These are phyloP conservation scores for Lactarius sanguifluus DNA, from an alignment of 768 basidiomycete species.

Conservation along the genomic window DNA sequence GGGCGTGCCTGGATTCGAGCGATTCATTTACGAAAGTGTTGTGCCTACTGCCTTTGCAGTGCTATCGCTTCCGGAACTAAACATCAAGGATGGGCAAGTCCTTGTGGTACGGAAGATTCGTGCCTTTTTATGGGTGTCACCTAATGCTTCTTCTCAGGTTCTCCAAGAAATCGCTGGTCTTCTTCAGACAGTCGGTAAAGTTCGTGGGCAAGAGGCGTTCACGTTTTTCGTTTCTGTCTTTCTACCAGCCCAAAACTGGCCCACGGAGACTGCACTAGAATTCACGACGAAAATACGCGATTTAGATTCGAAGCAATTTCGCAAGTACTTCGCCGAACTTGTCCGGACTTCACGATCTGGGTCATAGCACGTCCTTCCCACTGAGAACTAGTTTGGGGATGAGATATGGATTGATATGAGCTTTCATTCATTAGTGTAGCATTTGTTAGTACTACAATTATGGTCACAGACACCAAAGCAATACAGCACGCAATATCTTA, in stretches of 20 bases:
- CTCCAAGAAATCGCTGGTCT: constrained; percentile 87
- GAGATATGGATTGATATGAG: neutral
- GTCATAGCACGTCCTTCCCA: constrained; percentile 21
- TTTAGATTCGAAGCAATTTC: constrained; percentile 71
- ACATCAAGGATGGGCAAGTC: constrained; percentile 85
- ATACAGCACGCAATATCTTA: constrained; percentile 7
- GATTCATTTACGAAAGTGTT: constrained; percentile 84
- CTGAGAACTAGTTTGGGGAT: neutral
- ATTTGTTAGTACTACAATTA: constrained; percentile 13
- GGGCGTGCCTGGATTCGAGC: constrained; percentile 84
- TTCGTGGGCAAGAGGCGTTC: constrained; percentile 78
- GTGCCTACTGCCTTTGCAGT: constrained; percentile 82
- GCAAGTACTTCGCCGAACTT: constrained; percentile 86
- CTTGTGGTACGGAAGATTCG: constrained; percentile 57
- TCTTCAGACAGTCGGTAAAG: constrained; percentile 73
- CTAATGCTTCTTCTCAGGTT: constrained; percentile 50
- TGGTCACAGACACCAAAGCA: neutral
- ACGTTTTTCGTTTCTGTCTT: constrained; percentile 76
- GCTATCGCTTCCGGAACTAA: constrained; percentile 75
- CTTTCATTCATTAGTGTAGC: constrained; percentile 13
- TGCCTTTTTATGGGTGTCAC: neutral
- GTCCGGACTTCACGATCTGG: constrained; percentile 64
- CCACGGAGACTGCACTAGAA: constrained; percentile 70
- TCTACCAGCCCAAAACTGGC: constrained; percentile 89
- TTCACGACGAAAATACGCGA: constrained; percentile 75